A percentile compares a stretch with the other conserved stretches of the same genome.
These are phyloP conservation scores for Cercospora janseana DNA, from an alignment of 2,329 filamentous ascomycete genomes.

Conservation along the genomic window DNA sequence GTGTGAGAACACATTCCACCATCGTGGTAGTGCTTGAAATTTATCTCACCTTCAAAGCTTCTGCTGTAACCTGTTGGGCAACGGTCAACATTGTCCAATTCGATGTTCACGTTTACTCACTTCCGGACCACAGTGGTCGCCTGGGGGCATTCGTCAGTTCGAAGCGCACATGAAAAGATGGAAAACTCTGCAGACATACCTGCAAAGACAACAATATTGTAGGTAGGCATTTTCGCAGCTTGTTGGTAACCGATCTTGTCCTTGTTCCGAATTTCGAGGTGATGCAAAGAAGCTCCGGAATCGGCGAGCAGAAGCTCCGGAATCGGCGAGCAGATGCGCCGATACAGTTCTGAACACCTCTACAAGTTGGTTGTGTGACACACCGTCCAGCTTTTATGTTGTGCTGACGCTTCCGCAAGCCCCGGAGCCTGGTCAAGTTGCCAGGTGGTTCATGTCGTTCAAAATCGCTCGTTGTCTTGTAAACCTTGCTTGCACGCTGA, in stretches of 20 bases:
- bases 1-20: background rate
- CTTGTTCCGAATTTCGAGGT: slow-evolving; percentile 1
- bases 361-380: background rate
- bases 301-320: slow-evolving; percentile 9
- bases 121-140: slow-evolving; percentile 82
- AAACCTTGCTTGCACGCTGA: no score
- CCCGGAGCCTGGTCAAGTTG: no score
- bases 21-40: background rate
- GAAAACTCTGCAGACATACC: slow-evolving; percentile 14
- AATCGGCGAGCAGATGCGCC: slow-evolving; percentile 3
- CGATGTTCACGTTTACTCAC: slow-evolving; percentile 48
- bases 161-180: background rate
- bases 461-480: no score
- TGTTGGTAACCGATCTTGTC: background rate
- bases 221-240: slow-evolving; percentile 27
- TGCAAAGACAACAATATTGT: slow-evolving; percentile 30
- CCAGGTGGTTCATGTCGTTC: no score
- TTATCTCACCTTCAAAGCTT: slow-evolving; percentile 72
- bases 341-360: slow-evolving; percentile 1
- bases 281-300: background rate
- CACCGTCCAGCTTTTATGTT: background rate
- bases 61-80: slow-evolving; percentile 65
- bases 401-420: no score
- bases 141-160: slow-evolving; percentile 20
- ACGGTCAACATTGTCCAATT: slow-evolving; percentile 12